Conservation (phyloP, 108 stramenopile species). For the Aurantiochytrium sp. region DNA sequence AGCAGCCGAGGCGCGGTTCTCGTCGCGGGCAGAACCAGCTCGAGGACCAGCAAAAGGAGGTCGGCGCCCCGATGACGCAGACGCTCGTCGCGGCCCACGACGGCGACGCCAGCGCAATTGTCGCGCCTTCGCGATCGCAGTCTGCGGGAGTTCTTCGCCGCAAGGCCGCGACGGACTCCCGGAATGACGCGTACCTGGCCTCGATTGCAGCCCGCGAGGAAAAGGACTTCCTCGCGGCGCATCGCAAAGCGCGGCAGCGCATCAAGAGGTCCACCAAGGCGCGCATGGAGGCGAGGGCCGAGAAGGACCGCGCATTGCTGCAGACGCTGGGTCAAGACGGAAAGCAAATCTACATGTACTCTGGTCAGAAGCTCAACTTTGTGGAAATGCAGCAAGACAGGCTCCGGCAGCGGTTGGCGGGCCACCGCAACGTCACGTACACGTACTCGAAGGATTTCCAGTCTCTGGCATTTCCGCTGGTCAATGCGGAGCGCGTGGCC, state of each 20-base stretch:
- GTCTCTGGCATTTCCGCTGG: not conserved
- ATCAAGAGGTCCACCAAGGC: not conserved
- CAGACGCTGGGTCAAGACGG: not conserved
- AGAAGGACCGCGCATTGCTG: not conserved
- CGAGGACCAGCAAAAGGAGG: not conserved
- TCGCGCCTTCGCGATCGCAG: not conserved
- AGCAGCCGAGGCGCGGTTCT: not conserved
- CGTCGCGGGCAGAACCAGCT: not conserved
- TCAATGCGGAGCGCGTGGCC: conserved; percentile 11
- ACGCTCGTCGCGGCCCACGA: not conserved
- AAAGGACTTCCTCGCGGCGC: not conserved
- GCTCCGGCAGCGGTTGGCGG: not conserved
- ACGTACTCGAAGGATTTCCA: conserved; percentile 15
- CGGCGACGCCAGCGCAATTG: not conserved
- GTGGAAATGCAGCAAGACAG: conserved; percentile 8
- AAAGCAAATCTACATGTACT: not conserved
- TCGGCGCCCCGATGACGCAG: too few species aligned
- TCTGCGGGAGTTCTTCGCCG: not conserved
- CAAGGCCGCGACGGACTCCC: not conserved
- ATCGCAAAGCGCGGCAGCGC: not conserved
- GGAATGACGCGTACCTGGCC: not conserved
- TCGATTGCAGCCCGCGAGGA: not conserved
- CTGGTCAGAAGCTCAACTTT: conserved; percentile 32
- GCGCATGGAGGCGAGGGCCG: not conserved
- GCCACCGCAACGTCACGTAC: not conserved